Percentiles rank a stretch among this genome's conserved stretches.
phyloP scores from a whole-genome alignment of 345 rosid species.

The Mercurialis annua region DNA sequence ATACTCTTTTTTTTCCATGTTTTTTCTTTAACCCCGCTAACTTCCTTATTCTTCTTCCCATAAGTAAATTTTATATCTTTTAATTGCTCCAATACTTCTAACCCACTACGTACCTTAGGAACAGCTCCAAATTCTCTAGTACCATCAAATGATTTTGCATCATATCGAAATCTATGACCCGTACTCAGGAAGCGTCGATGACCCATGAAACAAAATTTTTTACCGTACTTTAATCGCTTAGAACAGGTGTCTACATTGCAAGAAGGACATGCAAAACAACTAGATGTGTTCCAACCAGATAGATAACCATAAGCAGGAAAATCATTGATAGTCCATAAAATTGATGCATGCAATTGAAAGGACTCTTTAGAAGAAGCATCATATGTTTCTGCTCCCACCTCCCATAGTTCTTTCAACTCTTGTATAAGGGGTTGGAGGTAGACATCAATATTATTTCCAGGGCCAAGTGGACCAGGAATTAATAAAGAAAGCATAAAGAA shows the following conservation, averaged over 20 bases:
- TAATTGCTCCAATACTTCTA: background rate
- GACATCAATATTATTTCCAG: background rate
- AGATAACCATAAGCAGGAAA: background rate
- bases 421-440: background rate
- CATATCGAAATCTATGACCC: background rate
- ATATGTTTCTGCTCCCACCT: background rate
- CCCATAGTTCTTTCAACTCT: background rate
- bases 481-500: background rate
- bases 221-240: background rate
- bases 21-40: background rate
- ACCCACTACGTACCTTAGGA: background rate
- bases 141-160: background rate
- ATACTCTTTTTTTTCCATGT: constrained; percentile 4
- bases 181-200: background rate
- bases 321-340: background rate
- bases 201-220: background rate
- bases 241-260: background rate
- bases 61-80: too few relatives aligned
- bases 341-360: background rate
- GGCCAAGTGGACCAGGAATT: background rate
- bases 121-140: background rate
- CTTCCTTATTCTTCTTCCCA: background rate
- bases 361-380: background rate
- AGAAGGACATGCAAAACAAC: background rate
- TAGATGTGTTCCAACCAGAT: background rate